Evolutionary conservation across 495 filamentous ascomycete species (phyloP), one percentile per base, ranked within the genome.

Genomic region (Bombardia bombarda): DNA sequence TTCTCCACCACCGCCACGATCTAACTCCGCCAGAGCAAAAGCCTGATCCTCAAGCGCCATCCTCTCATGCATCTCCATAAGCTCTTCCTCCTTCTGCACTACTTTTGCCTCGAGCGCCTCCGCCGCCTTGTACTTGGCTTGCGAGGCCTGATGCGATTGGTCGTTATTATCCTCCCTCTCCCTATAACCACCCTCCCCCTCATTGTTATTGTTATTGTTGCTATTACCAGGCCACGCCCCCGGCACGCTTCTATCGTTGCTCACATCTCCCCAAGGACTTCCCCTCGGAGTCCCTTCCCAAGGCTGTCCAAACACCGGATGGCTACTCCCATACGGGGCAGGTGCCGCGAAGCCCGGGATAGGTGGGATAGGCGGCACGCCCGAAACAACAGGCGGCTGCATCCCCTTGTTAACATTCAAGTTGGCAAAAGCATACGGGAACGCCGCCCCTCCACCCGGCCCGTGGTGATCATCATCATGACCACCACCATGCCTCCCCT

Each of bases 71-170:
- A 53, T 16, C 23, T 31, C 9, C 3, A 46, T 7, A 14, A 63
- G 42, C 52, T 51, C 49, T 1, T 18, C 33, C 32, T 53, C 49
- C 45, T 60, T 62, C 3, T 28, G 46, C 0, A 18, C 38, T 13
- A 65, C 35, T 43, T 53, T 32, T n/a, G 40, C 49, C 43, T 66
- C 62, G 7, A 68, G 40, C 1, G 46, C 46, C 13, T 52, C 53
- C 0, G 57, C 62, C 7, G 28, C 49, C 14, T 43, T 40, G 43
- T 62, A 59, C 35, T 62, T 65, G 20, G 44, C 50, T 32, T 41
- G 33, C 24, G 54, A 62, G 14, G 33, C 38, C 0, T 26, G 38
- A 31, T 54, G 55, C 30, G 28, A 36, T 8, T 14, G 32, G 1
- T 43, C 40, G 38, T 47, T 46, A n/a, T 45, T 14, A 26, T 45